Conservation (phyloP, 1,284 basidiomycete species). For the Marasmius oreades region DNA sequence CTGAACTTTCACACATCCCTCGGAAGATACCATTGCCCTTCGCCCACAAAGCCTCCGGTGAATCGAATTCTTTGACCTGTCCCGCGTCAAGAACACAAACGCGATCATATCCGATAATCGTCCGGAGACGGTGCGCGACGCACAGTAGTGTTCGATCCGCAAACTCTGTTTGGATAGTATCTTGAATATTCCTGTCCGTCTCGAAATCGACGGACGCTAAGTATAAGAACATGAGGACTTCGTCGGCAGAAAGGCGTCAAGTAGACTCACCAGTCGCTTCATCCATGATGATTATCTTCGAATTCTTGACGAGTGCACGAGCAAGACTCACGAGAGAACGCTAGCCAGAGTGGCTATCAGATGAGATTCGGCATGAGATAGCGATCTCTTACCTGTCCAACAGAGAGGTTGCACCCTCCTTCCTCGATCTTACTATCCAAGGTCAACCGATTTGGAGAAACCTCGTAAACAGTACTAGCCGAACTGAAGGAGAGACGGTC, state of each 20-base stretch:
- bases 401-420: constrained; percentile 7
- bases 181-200: constrained; percentile 70
- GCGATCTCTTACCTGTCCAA: constrained; percentile 2
- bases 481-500: not conserved
- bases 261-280: constrained; percentile 13
- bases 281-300: constrained; percentile 14
- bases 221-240: not conserved
- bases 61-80: constrained; percentile 15
- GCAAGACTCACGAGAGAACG: constrained; percentile 8
- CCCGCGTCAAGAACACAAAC: constrained; percentile 63
- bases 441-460: constrained; percentile 1
- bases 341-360: not conserved
- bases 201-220: constrained; percentile 61
- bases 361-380: not conserved
- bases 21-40: constrained; percentile 3
- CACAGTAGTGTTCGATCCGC: constrained; percentile 62
- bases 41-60: constrained; percentile 1
- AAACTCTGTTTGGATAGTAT: constrained; percentile 70
- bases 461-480: not conserved
- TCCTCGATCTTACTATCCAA: constrained; percentile 8
- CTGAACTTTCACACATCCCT: constrained; percentile 8
- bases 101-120: constrained; percentile 57
- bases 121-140: constrained; percentile 61
- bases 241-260: too few species aligned
- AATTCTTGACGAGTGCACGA: constrained; percentile 15